These are phyloP conservation scores for Chlamydomonas asymmetrica DNA, from an alignment of 139 green algal genomes.

Conservation along the genomic window DNA sequence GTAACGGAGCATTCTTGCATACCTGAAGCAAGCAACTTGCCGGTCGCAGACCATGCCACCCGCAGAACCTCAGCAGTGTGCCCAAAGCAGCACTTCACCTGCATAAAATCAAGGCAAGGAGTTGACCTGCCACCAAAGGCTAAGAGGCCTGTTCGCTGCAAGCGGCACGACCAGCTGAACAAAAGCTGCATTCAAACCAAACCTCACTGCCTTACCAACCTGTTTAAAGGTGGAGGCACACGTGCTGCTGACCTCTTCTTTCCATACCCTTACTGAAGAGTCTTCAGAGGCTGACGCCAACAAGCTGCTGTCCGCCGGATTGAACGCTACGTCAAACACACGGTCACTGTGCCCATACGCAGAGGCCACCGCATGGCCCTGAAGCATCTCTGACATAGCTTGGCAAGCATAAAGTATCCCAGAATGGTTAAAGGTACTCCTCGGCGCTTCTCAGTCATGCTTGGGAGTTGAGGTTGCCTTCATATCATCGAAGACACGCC, in stretches of 20 bases:
- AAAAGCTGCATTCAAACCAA: neutral
- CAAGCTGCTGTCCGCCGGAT: conserved; percentile 22
- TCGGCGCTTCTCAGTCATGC: no score
- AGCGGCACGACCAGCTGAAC: neutral
- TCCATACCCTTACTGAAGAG: conserved; percentile 44
- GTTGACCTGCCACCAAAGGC: neutral
- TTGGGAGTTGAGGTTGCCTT: no score
- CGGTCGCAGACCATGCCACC: conserved; percentile 38
- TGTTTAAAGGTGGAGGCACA: conserved; percentile 40
- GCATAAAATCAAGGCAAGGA: conserved; percentile 3
- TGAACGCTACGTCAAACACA: conserved; percentile 47
- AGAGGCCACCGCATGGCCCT: no score
- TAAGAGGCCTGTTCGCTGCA: neutral
- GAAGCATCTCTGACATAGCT: no score
- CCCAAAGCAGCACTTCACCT: conserved; percentile 38
- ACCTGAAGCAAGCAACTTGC: conserved; percentile 41
- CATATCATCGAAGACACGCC: no score
- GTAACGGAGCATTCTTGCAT: neutral
- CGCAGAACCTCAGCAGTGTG: conserved; percentile 46
- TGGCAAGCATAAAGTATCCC: no score
- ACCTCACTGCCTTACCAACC: conserved; percentile 7
- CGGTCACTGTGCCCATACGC: conserved; percentile 46
- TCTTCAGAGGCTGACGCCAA: conserved; percentile 48
- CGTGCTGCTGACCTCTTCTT: neutral
- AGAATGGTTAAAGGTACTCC: no score